A percentile compares a stretch with the other conserved stretches of the same genome.
Conservation (phyloP, 2,329 filamentous ascomycete species). For the Trichoderma citrinoviride region DNA sequence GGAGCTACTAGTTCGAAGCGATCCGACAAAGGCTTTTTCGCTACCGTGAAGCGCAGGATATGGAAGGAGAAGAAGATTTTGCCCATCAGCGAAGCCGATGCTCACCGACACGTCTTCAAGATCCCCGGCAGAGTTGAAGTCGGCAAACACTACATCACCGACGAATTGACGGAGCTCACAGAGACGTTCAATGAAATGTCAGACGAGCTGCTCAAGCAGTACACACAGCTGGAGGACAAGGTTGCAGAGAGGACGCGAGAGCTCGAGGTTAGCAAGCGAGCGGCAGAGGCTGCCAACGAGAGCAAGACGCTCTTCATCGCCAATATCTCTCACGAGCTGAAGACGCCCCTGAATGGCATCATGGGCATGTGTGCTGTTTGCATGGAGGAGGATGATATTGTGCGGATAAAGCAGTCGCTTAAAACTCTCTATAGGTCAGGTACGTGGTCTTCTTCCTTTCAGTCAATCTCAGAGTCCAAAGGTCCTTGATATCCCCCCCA, state of each 20-base stretch:
- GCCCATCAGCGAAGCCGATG: slow-evolving; percentile 31
- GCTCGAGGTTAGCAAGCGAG: slow-evolving; percentile 84
- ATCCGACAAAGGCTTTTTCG: slow-evolving; percentile 44
- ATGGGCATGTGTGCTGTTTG: slow-evolving; percentile 91
- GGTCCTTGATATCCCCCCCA: too few species aligned
- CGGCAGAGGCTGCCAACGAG: slow-evolving; percentile 90
- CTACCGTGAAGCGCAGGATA: slow-evolving; percentile 39
- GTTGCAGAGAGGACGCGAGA: slow-evolving; percentile 80
- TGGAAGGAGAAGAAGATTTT: slow-evolving; percentile 34
- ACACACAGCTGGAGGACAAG: slow-evolving; percentile 77
- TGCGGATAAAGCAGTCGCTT: slow-evolving; percentile 75
- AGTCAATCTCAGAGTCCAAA: too few species aligned
- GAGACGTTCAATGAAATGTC: slow-evolving; percentile 91
- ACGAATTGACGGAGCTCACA: slow-evolving; percentile 82
- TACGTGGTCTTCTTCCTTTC: slow-evolving; percentile 6
- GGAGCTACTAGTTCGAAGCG: slow-evolving; percentile 44
- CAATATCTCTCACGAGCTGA: slow-evolving; percentile 84
- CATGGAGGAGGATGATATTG: slow-evolving; percentile 83
- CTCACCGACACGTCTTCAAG: slow-evolving; percentile 62
- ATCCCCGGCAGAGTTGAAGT: slow-evolving; percentile 82
- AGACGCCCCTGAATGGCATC: slow-evolving; percentile 93
- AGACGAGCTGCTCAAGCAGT: slow-evolving; percentile 84
- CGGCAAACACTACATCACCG: slow-evolving; percentile 70
- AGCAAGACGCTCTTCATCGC: slow-evolving; percentile 98
- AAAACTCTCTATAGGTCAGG: slow-evolving; percentile 73